Conservation (phyloP, 805 yeast species). For the Candida berthetii region DNA sequence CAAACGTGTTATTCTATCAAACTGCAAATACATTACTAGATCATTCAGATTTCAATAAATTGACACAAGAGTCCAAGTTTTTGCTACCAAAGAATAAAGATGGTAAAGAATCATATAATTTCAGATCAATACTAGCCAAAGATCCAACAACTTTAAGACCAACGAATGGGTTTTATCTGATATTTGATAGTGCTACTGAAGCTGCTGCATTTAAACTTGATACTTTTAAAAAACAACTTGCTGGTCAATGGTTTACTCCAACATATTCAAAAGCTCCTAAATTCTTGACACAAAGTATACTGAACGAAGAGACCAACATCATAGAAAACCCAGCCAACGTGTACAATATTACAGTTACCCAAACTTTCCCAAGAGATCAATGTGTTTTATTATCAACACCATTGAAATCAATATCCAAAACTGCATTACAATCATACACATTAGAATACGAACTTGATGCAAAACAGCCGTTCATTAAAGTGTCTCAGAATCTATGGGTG, state of each 20-base stretch:
- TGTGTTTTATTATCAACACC: neutral
- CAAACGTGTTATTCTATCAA: conserved; percentile 31
- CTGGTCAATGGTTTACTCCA: neutral
- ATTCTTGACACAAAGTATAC: neutral
- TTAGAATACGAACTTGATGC: neutral
- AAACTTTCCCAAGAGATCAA: neutral
- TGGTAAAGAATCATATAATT: conserved; percentile 22
- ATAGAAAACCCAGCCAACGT: neutral
- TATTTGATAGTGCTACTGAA: conserved; percentile 38
- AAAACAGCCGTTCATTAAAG: neutral
- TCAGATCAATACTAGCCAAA: conserved; percentile 43
- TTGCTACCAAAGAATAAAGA: conserved; percentile 6
- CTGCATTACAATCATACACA: neutral
- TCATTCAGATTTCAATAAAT: conserved; percentile 31
- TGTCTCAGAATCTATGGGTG: neutral
- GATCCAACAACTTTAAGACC: conserved; percentile 37
- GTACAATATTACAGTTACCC: neutral
- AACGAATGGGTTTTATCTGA: conserved; percentile 44
- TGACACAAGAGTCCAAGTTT: conserved; percentile 24
- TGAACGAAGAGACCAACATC: neutral
- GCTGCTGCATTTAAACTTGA: conserved; percentile 50
- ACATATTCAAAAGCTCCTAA: neutral
- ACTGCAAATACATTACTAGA: conserved; percentile 31
- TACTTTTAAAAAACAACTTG: conserved; percentile 36
- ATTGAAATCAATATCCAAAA: no score